Evolutionary conservation across 495 filamentous ascomycete genomes (phyloP).

Genomic region (Hapsidospora chrysogenum): DNA sequence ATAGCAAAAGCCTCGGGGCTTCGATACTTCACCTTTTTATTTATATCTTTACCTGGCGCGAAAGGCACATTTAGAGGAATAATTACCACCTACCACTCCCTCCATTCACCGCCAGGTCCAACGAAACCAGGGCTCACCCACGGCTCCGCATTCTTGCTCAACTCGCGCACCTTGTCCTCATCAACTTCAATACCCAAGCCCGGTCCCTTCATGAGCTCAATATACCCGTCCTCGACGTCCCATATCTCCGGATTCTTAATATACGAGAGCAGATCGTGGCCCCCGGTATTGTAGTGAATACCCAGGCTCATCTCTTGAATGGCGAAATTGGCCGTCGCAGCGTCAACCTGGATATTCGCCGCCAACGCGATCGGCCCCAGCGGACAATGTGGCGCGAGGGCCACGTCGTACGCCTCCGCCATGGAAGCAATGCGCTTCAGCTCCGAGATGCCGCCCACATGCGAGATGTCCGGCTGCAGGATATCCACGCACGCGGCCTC

Average conservation of each 20-base stretch:
- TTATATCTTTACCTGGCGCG: too few species aligned
- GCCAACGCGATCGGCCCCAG: constrained; percentile 62
- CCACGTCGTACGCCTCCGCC: constrained; percentile 65
- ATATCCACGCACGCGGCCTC: constrained; percentile 54
- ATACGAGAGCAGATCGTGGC: constrained; percentile 53
- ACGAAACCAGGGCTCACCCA: constrained; percentile 42
- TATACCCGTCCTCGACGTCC: constrained; percentile 47
- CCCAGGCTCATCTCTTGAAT: constrained; percentile 73
- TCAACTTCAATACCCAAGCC: constrained; percentile 65
- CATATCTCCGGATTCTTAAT: constrained; percentile 47
- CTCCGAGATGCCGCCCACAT: constrained; percentile 64
- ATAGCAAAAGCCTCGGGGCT: too few species aligned
- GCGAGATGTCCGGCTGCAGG: constrained; percentile 61
- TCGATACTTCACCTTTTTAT: too few species aligned
- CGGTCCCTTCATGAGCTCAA: constrained; percentile 40
- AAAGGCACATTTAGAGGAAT: too few species aligned
- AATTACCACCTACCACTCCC: constrained; percentile 66
- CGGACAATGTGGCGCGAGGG: constrained; percentile 63
- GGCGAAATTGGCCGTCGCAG: constrained; percentile 49
- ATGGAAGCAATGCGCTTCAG: constrained; percentile 53
- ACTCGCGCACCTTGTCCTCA: constrained; percentile 39
- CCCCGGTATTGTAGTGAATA: constrained; percentile 60
- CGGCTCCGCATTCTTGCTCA: constrained; percentile 12
- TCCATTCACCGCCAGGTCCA: constrained; percentile 52
- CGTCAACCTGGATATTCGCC: constrained; percentile 52